phyloP scores from a whole-genome alignment of 495 filamentous ascomycete species.

The Trichoderma virens region DNA sequence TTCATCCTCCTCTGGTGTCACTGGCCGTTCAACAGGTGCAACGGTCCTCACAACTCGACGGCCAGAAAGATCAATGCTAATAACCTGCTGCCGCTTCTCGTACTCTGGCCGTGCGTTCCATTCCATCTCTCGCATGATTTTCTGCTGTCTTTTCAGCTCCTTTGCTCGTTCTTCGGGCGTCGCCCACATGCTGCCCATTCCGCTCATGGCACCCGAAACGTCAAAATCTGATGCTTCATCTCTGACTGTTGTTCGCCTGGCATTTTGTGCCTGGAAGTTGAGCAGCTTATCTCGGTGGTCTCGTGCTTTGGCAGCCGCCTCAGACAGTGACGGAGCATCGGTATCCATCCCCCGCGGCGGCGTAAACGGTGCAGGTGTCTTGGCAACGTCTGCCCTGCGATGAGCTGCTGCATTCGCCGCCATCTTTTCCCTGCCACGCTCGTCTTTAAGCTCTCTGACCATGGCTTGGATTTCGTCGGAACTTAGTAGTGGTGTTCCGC shows the following conservation, averaged over 20 bases:
- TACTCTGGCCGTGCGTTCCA: conserved; percentile 87
- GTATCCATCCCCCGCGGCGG: conserved; percentile 24
- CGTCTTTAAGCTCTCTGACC: conserved; percentile 77
- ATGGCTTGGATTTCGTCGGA: conserved; percentile 69
- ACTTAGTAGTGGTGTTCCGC: conserved; percentile 63
- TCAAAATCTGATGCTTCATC: conserved; percentile 96
- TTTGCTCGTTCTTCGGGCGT: conserved; percentile 77
- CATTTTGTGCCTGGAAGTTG: conserved; percentile 80
- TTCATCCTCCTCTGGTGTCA: conserved; percentile 38
- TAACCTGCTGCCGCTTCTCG: conserved; percentile 82
- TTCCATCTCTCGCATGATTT: conserved; percentile 76
- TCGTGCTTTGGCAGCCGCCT: conserved; percentile 49
- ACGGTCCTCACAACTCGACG: conserved; percentile 71
- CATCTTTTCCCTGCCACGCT: conserved; percentile 80
- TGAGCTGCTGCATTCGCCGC: conserved; percentile 63
- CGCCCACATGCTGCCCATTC: conserved; percentile 71
- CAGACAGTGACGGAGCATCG: conserved; percentile 27
- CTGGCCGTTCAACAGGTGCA: conserved; percentile 48
- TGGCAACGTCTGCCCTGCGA: conserved; percentile 54
- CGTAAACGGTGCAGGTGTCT: conserved; percentile 39
- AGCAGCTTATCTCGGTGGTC: conserved; percentile 80
- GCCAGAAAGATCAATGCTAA: conserved; percentile 75
- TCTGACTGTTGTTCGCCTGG: conserved; percentile 74
- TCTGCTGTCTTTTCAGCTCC: conserved; percentile 87
- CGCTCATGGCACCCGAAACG: conserved; percentile 43